Evolutionary conservation across 345 rosid genomes (phyloP).

Genomic region (Corymbia maculata): DNA sequence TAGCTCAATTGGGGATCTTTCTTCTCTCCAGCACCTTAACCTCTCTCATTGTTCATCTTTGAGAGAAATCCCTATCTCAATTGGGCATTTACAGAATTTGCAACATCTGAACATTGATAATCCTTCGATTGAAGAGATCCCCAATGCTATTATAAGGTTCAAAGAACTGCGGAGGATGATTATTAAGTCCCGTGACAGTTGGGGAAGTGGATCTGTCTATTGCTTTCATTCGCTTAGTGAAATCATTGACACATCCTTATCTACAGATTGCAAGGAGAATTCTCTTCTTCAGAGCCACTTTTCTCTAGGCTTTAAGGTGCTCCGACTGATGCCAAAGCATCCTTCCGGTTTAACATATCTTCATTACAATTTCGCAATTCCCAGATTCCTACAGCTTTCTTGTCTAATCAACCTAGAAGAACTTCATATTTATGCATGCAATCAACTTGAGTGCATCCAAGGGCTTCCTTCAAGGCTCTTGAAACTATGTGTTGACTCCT

Average conservation of each 20-base stretch:
- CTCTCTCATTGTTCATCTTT: background rate
- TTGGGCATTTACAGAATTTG: background rate
- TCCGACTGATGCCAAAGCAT: background rate
- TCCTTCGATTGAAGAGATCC: rapidly evolving
- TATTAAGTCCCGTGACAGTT: rapidly evolving
- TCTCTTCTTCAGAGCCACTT: rapidly evolving
- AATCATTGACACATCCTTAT: too few relatives aligned
- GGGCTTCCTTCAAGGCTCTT: background rate
- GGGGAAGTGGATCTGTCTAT: too few relatives aligned
- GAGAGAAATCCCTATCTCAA: background rate
- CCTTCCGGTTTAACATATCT: background rate
- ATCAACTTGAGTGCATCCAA: background rate
- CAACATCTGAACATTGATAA: background rate
- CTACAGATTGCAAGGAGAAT: too few relatives aligned
- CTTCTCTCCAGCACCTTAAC: too few relatives aligned
- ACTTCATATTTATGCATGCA: background rate
- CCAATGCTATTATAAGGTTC: background rate
- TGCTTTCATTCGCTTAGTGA: too few relatives aligned
- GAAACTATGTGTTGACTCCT: background rate
- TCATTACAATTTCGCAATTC: rapidly evolving
- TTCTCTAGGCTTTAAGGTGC: background rate
- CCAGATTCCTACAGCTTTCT: background rate
- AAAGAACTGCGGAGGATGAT: background rate
- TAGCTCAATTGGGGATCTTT: background rate
- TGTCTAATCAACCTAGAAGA: background rate